A percentile compares a stretch with the other conserved stretches of the same genome.
These are phyloP conservation scores for Metarhizium guizhouense DNA, from an alignment of 2,329 filamentous ascomycete genomes.

Conservation along the genomic window DNA sequence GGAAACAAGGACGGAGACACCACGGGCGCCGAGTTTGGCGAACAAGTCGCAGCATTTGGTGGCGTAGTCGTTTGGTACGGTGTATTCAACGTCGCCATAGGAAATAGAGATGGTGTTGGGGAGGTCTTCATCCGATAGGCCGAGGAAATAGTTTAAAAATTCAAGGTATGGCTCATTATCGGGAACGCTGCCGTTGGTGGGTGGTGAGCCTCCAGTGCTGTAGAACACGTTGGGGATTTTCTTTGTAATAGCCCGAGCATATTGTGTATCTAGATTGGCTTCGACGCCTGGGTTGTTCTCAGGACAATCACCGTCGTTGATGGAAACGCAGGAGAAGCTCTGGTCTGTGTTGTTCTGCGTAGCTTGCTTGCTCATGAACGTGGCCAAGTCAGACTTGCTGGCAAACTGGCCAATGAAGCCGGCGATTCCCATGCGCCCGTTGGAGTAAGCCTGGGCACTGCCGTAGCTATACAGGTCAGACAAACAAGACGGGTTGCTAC, in stretches of 20 bases:
- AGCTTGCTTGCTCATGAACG: background rate
- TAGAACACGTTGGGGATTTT: slow-evolving; percentile 4
- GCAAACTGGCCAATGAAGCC: slow-evolving; percentile 3
- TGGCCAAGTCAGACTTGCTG: slow-evolving; percentile 1
- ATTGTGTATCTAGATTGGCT: slow-evolving; percentile 5
- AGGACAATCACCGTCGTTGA: slow-evolving; percentile 3
- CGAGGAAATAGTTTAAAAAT: slow-evolving; percentile 51
- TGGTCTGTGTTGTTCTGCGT: slow-evolving; percentile 4
- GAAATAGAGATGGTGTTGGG: slow-evolving; percentile 42
- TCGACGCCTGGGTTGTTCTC: background rate
- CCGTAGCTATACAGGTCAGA: slow-evolving; percentile 3
- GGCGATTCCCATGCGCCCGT: slow-evolving; percentile 4
- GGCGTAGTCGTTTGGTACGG: slow-evolving; percentile 19
- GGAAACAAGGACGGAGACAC: slow-evolving; percentile 52
- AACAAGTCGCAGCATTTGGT: slow-evolving; percentile 50
- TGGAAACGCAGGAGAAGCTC: slow-evolving; percentile 4
- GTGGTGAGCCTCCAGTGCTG: slow-evolving; percentile 4
- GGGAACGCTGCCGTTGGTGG: background rate
- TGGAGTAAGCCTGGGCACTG: slow-evolving; percentile 1
- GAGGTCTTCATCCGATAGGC: slow-evolving; percentile 42
- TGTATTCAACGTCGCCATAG: slow-evolving; percentile 57
- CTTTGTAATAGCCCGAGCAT: slow-evolving; percentile 1
- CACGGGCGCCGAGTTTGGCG: slow-evolving; percentile 53
- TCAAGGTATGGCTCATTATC: slow-evolving; percentile 58
- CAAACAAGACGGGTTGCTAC: background rate